These are phyloP conservation scores for Digitaria exilis DNA, from an alignment of 202 grass and related monocot genomes.

Conservation along the genomic window DNA sequence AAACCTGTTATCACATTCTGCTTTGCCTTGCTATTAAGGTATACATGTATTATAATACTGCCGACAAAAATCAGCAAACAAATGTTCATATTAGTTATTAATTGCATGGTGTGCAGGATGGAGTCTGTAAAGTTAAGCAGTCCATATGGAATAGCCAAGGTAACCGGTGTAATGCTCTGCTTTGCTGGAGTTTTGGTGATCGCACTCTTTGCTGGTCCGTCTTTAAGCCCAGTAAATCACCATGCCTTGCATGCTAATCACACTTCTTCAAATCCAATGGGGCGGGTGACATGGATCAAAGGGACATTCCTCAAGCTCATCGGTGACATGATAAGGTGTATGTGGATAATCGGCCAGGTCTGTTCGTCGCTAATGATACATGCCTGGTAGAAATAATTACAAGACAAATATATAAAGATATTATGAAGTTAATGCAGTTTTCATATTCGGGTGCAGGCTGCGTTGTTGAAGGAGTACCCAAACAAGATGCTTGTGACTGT, in stretches of 20 bases:
- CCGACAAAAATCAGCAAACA: too few relatives aligned
- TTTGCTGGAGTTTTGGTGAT: slow-evolving; percentile 52
- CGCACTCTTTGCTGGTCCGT: slow-evolving; percentile 54
- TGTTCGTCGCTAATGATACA: neutral
- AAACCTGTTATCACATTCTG: neutral
- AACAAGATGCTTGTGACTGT: slow-evolving; percentile 45
- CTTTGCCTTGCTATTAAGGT: slow-evolving; percentile 3
- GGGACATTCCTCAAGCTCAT: slow-evolving; percentile 62
- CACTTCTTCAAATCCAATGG: neutral
- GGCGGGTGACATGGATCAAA: slow-evolving; percentile 44
- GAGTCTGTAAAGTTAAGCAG: slow-evolving; percentile 58
- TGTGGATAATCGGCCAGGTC: slow-evolving; percentile 52
- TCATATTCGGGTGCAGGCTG: slow-evolving; percentile 37
- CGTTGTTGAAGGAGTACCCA: slow-evolving; percentile 29
- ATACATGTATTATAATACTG: too few relatives aligned
- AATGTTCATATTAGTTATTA: too few relatives aligned
- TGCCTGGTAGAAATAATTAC: neutral
- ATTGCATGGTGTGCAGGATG: slow-evolving; percentile 33
- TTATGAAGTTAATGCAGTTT: neutral
- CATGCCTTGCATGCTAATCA: slow-evolving; percentile 1
- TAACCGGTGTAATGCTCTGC: slow-evolving; percentile 53
- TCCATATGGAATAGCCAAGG: slow-evolving; percentile 46
- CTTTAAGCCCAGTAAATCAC: slow-evolving; percentile 55
- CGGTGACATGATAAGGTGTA: slow-evolving; percentile 36
- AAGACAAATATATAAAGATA: neutral